Evolutionary conservation across 495 filamentous ascomycete genomes (phyloP).

Genomic region (Tetracladium marchalianum): DNA sequence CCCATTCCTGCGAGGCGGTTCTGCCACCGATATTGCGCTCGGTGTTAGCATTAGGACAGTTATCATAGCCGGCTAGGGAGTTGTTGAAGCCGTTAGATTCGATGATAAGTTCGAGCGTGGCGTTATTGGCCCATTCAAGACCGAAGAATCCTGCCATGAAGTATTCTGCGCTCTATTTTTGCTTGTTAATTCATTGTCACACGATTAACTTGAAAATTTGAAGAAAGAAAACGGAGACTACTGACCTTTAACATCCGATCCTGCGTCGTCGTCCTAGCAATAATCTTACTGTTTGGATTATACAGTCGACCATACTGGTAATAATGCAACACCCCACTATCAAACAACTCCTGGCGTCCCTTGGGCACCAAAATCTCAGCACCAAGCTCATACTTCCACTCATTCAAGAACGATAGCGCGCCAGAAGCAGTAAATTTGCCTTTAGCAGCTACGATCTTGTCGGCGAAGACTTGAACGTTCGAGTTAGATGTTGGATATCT

Average conservation of each 20-base stretch:
- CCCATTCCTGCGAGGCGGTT: conserved; percentile 49
- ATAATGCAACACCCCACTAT: conserved; percentile 54
- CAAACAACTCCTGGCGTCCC: conserved; percentile 61
- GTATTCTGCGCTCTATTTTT: conserved; percentile 54
- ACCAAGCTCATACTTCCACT: conserved; percentile 64
- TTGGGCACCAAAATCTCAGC: conserved; percentile 62
- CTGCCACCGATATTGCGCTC: conserved; percentile 51
- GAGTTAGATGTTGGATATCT: conserved; percentile 63
- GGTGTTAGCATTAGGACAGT: conserved; percentile 46
- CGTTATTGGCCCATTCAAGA: conserved; percentile 44
- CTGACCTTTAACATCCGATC: conserved; percentile 57
- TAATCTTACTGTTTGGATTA: conserved; percentile 48
- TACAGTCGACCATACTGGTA: conserved; percentile 54
- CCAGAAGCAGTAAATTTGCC: conserved; percentile 43
- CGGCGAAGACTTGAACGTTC: conserved; percentile 39
- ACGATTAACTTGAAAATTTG: no score
- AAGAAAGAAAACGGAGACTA: conserved; percentile 45
- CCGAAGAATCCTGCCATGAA: conserved; percentile 64
- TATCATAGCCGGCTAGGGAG: conserved; percentile 39
- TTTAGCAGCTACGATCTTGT: conserved; percentile 51
- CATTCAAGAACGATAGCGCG: conserved; percentile 50
- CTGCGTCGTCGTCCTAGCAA: conserved; percentile 49
- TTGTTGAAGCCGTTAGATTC: conserved; percentile 33
- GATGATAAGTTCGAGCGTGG: conserved; percentile 40
- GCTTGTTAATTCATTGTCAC: conserved; percentile 29